Conservation (phyloP, 306 rosid genomes). For the Vigna unguiculata region DNA sequence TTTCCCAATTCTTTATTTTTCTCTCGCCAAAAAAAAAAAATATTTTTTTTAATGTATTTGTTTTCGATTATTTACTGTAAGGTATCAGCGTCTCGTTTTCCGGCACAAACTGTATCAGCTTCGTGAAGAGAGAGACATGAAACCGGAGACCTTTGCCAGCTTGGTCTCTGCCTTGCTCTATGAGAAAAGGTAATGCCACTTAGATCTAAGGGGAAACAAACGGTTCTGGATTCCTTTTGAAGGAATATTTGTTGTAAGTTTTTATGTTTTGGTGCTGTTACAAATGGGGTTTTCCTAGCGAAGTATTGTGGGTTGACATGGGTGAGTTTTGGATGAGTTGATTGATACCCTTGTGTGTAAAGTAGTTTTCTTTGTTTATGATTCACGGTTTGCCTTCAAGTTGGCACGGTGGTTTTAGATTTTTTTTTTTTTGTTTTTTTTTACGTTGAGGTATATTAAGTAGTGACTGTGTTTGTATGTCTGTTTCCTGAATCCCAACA, state of each 20-base stretch:
- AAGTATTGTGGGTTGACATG: not conserved
- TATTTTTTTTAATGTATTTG: not conserved
- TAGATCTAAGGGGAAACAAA: not conserved
- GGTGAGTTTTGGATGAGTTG: not conserved
- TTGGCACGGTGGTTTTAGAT: not conserved
- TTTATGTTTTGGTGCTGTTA: not conserved
- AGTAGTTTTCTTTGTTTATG: not conserved
- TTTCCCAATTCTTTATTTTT: too few relatives aligned
- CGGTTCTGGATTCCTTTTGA: not conserved
- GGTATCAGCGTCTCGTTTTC: slow-evolving; percentile 83
- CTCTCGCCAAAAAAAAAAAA: too few relatives aligned
- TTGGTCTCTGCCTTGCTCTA: slow-evolving; percentile 84
- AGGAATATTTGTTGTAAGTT: not conserved
- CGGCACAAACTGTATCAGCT: slow-evolving; percentile 91
- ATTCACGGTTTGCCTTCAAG: not conserved
- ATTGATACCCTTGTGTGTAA: not conserved
- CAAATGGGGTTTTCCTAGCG: not conserved
- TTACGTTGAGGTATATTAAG: not conserved
- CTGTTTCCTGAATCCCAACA: not conserved
- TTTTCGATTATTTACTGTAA: slow-evolving; percentile 13
- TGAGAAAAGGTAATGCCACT: slow-evolving; percentile 74
- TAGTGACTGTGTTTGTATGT: not conserved
- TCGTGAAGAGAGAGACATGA: slow-evolving; percentile 93
- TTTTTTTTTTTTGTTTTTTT: not conserved
- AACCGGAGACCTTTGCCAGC: slow-evolving; percentile 92